Base-by-base conservation (phyloP, 2,329 filamentous ascomycete species). In the Pestalotiopsis sp. region DNA sequence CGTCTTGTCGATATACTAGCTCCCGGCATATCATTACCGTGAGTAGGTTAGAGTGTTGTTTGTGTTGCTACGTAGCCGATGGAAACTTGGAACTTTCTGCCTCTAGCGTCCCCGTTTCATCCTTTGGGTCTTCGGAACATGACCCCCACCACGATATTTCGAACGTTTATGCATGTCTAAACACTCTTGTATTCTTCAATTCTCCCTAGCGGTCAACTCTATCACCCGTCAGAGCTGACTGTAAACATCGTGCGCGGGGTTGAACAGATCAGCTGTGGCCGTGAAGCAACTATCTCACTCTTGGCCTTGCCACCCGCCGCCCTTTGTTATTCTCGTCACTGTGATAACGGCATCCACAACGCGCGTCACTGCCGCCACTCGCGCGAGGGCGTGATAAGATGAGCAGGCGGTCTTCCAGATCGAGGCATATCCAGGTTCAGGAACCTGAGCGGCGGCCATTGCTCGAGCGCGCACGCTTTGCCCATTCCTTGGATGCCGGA, bases 401-500 rank as follows among this genome's bases (percentile, higher is more conserved):
- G 70, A 56, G 69, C 38, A 69, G 65, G 14, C 69, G 41, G 31
- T 62, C 59, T 7, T 62, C 60, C 23, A 52, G 45, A 11, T 58
- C 67, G 31, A 49, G 67, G 57, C 57, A 60, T 27, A 65, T 67
- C 59, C 73, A 71, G 23, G 68, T 75, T 4, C 72, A 72, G 45
- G 74, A 77, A 52, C 62, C 75, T 56, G 80, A 82, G 72, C 73
- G 73, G 31, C 76, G 76, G 39, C 81, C 81, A 58, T 78, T 83
- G 41, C 77, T 84, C 23, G 73, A 72, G 59, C 79, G 80, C n/a
- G 74, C 76, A 12, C 72, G 75, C 61, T 79, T 79, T 71, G 77
- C 75, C 71, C 80, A 82, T 71, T 72, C 78, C 59, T 72, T 78
- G 49, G 81, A 83, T 62, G 73, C 75, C 12, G 81, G 82, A 52